Base-by-base conservation (phyloP, 495 filamentous ascomycete genomes). In the Aspergillus egyptiacus region DNA sequence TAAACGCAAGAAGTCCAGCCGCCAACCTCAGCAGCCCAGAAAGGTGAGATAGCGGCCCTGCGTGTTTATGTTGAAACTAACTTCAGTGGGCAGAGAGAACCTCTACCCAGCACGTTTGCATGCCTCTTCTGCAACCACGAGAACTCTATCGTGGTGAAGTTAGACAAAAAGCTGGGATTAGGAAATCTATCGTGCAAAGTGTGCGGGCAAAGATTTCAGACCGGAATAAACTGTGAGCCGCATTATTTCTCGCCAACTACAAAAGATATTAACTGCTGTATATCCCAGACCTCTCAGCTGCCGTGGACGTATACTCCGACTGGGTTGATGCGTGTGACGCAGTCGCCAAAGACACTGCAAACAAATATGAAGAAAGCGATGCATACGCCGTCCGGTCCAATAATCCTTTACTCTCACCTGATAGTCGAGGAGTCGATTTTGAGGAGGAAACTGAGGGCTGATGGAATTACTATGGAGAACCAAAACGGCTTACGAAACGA, bases 121-220 rank as follows among this genome's bases (percentile, higher is more conserved):
- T 98, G 93, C 62, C 81, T 96, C 24, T 98, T 98, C 69, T 98
- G 93, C 74, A 97, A 96, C 65, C 89, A 97, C 68, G 94, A 97
- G 60, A 89, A 87, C 36, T 85, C 90, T 0, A 87, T 98, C 27
- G 74, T 81, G 2, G 86, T 95, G 56, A 89, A 90, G 61, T 70
- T 98, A 31, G 89, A 97, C 54, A 95, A 93, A 75, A 97, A 96
- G 63, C 71, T 80, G 5, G 89, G 87, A 23, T 72, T 95, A 19
- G 93, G 90, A 5, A 73, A 81, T 33, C 79, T 98, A 5, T 79
- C 83, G 17, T 98, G 93, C 73, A 96, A 93, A 59, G 78, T 91
- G 24, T 98, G 93, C 67, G 91, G 89, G 2, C 91, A 97, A 66
- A 79, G 79, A 44, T 98, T 94, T 64, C 89, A 96, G 59, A 91